These are phyloP conservation scores for Suillus subalutaceus DNA, from an alignment of 768 basidiomycete species.

Conservation along the genomic window DNA sequence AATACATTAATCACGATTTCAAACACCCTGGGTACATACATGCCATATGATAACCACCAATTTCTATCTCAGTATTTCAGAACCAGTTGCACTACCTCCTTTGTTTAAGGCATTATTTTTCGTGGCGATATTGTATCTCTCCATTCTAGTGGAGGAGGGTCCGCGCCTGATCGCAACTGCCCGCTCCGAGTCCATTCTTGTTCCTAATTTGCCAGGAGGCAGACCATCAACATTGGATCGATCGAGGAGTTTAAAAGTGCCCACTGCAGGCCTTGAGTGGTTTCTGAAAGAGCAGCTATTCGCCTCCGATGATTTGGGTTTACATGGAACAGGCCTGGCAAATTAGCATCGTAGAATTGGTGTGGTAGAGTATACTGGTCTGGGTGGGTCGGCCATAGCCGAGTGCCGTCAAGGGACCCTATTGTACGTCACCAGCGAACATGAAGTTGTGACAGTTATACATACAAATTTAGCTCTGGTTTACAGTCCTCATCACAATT, in stretches of 20 bases:
- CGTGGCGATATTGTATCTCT: background rate
- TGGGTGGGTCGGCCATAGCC: slow-evolving; percentile 11
- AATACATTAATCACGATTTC: slow-evolving; percentile 7
- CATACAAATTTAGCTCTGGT: slow-evolving; percentile 31
- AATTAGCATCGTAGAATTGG: background rate
- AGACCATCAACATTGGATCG: background rate
- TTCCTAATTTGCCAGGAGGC: background rate
- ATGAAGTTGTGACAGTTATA: slow-evolving; percentile 24
- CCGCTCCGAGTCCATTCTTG: background rate
- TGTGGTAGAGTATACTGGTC: background rate
- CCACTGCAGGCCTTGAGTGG: background rate
- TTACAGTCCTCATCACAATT: slow-evolving; percentile 29
- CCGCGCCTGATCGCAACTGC: background rate
- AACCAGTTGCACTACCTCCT: background rate
- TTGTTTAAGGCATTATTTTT: background rate
- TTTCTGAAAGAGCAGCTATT: background rate
- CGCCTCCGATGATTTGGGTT: background rate
- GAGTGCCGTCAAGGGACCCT: slow-evolving; percentile 23
- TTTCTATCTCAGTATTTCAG: background rate
- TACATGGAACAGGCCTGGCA: background rate
- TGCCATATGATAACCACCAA: slow-evolving; percentile 2
- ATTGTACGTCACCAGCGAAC: slow-evolving; percentile 29
- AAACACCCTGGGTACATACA: slow-evolving; percentile 6
- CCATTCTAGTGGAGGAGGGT: background rate
- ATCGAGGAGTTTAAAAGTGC: background rate